These are phyloP conservation scores for Pseudocercospora eumusae DNA, from an alignment of 2,329 filamentous ascomycete species.

Conservation along the genomic window DNA sequence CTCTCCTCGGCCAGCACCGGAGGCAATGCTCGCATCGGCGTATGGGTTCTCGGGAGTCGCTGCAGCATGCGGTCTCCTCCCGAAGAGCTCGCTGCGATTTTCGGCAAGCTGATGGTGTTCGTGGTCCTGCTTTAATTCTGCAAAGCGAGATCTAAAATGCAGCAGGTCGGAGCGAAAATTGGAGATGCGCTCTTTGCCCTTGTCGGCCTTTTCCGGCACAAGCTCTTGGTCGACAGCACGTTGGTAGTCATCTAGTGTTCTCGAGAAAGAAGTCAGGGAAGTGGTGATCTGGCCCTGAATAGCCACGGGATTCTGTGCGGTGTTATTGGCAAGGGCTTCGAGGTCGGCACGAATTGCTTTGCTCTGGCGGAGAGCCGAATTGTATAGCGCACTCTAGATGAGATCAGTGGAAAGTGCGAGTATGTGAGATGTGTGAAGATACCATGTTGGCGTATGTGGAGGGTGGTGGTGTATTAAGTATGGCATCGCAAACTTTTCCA, in stretches of 20 bases:
- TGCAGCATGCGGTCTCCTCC: conserved; percentile 71
- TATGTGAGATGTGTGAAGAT: neutral
- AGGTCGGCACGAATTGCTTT: conserved; percentile 77
- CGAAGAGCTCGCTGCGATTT: conserved; percentile 77
- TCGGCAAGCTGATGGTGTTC: conserved; percentile 59
- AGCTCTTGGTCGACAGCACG: conserved; percentile 83
- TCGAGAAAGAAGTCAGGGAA: conserved; percentile 77
- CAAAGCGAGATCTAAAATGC: conserved; percentile 77
- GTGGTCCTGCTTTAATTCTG: conserved; percentile 71
- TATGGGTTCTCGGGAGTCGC: conserved; percentile 89
- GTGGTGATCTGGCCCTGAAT: conserved; percentile 70
- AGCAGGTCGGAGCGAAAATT: conserved; percentile 81
- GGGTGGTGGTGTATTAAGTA: neutral
- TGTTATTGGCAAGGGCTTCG: conserved; percentile 64
- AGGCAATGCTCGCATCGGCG: conserved; percentile 56
- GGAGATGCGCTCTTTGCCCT: conserved; percentile 80
- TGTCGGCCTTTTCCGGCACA: conserved; percentile 86
- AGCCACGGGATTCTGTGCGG: conserved; percentile 58
- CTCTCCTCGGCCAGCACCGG: conserved; percentile 33
- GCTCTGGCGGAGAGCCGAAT: conserved; percentile 81
- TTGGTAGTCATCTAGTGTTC: conserved; percentile 91
- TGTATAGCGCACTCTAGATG: conserved; percentile 64
- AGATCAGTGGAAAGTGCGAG: neutral
- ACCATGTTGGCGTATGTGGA: neutral
- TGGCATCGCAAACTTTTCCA: too few species aligned